Evolutionary conservation across 2,329 filamentous ascomycete genomes (phyloP).

Genomic region (Aspergillus chevalieri): DNA sequence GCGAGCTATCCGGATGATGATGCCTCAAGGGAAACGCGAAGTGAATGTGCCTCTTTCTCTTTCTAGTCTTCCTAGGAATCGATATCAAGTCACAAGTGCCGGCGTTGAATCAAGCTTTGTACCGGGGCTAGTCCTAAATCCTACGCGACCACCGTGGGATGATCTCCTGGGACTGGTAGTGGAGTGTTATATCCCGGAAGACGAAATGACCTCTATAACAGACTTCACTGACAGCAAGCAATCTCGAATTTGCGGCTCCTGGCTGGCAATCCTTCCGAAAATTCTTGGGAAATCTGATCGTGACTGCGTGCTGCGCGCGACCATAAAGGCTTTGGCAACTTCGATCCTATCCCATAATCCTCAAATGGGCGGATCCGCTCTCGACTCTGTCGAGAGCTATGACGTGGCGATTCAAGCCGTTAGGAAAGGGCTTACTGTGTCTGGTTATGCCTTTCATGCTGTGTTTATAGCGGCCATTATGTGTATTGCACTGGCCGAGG

Average conservation of each 20-base stretch:
- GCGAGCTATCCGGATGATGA: background rate
- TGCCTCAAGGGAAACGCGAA: background rate
- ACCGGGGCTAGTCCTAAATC: background rate
- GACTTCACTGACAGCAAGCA: constrained; percentile 1
- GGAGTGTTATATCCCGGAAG: constrained; percentile 6
- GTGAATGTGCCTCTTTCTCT: background rate
- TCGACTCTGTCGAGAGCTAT: constrained; percentile 24
- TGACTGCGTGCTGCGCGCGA: constrained; percentile 19
- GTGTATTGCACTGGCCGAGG: constrained; percentile 29
- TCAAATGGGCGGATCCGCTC: background rate
- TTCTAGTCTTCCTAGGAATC: background rate
- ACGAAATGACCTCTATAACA: constrained; percentile 6
- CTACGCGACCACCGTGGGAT: background rate
- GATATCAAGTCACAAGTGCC: background rate
- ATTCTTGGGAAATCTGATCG: constrained; percentile 15
- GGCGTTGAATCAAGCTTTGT: background rate
- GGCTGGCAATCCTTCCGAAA: constrained; percentile 35
- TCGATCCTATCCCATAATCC: constrained; percentile 21
- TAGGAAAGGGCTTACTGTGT: constrained; percentile 10
- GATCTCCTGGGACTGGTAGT: constrained; percentile 4
- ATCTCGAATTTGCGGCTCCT: constrained; percentile 34
- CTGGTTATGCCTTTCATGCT: constrained; percentile 8
- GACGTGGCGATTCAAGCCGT: constrained; percentile 24
- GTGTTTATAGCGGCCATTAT: constrained; percentile 30
- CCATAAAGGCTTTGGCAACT: constrained; percentile 29